Base-by-base conservation (phyloP, 176 grass and related monocot species). In the Aegilops longissima region DNA sequence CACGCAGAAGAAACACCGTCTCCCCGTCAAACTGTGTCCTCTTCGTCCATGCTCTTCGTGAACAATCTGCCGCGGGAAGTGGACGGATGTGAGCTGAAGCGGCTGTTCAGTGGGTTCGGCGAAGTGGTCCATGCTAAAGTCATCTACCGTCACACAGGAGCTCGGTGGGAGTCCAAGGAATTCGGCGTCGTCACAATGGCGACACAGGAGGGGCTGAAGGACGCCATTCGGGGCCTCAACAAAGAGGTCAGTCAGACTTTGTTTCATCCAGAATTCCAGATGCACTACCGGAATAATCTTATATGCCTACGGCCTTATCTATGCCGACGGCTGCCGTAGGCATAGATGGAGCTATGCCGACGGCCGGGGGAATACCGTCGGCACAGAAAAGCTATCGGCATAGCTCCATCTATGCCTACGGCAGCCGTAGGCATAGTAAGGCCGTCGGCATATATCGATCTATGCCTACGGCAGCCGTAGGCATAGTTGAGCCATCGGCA, bases 101-200 rank as follows among this genome's bases (percentile, higher is more conserved):
- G 95, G 81, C 30, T 98, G 23, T 98, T 96, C 59, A 93, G 93
- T 0, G 86, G 90, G 71, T 88, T 91, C 8, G 96, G 93, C 5
- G 91, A 98, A 84, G 94, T 96, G 51, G 76, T 96, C 35, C 89
- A 88, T 16, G 88, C 85, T 16, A 93, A 87, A 78, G 92, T 98
- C 83, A 83, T 95, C 35, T 52, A 52, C 49, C 88, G 90, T 2
- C 61, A 63, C 76, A 52, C 14, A 52, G 49, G 49, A 17, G 49
- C 49, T 52, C 49, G 49, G 49, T 52, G 49, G 49, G 49, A 52
- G 49, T 52, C 49, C 49, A 52, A 52, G 77, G 91, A 75, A 93
- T 96, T 93, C 71, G 93, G 92, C 24, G 95, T 94, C 27, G 92
- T 98, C 17, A 86, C 87, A 58, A 98, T 98, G 96, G 91, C 87